phyloP scores from a whole-genome alignment of 2,329 filamentous ascomycete genomes.

The Sporothrix humicola region DNA sequence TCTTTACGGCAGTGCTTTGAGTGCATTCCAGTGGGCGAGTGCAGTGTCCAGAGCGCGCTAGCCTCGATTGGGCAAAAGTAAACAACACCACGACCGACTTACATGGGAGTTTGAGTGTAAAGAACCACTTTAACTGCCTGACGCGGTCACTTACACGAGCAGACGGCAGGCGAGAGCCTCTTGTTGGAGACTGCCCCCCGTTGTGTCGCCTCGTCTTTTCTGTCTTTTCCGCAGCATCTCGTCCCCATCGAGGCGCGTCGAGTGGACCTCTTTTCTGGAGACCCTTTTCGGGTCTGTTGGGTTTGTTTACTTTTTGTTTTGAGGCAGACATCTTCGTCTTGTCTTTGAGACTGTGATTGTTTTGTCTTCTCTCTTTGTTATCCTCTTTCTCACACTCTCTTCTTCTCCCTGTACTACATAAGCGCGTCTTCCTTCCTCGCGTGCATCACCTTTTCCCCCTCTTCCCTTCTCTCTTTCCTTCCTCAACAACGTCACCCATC shows the following conservation, averaged over 20 bases:
- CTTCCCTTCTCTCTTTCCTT: neutral
- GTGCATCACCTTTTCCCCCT: neutral
- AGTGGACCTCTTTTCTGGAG: neutral
- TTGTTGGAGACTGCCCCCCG: neutral
- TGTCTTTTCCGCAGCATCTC: no score
- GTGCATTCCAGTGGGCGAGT: neutral
- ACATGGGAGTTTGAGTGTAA: no score
- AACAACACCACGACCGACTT: constrained; percentile 25
- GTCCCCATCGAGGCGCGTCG: neutral
- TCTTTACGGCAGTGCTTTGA: no score
- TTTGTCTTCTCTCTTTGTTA: no score
- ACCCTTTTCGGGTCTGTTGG: neutral
- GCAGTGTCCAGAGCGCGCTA: constrained; percentile 28
- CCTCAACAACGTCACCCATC: neutral
- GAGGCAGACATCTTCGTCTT: neutral
- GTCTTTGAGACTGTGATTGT: neutral
- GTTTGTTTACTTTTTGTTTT: constrained; percentile 26
- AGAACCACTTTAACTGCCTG: neutral
- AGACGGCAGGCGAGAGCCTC: neutral
- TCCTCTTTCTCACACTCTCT: neutral
- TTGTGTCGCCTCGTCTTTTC: no score
- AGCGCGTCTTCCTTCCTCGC: constrained; percentile 4
- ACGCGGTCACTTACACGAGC: constrained; percentile 9
- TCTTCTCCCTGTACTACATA: neutral
- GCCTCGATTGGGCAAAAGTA: constrained; percentile 35